Evolutionary conservation across 192 early-diverging fungal species (phyloP).

Genomic region (Coemansia sp.): DNA sequence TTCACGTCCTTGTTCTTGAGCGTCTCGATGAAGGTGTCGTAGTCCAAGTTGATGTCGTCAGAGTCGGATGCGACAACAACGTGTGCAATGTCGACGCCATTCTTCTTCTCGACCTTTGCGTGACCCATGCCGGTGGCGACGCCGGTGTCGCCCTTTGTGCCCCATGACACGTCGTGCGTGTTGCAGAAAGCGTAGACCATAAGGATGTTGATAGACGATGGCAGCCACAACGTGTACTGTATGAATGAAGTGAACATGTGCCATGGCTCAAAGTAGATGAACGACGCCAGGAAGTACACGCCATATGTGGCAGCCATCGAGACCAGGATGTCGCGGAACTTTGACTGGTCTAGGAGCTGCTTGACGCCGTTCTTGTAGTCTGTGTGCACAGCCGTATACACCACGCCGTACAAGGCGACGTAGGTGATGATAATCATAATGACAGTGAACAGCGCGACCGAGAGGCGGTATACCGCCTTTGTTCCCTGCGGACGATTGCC

Average conservation of each 20-base stretch:
- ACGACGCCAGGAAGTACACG: conserved; percentile 75
- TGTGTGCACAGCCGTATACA: conserved; percentile 50
- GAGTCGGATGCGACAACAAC: conserved; percentile 73
- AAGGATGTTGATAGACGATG: conserved; percentile 88
- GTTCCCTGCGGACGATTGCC: conserved; percentile 96
- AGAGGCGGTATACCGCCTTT: conserved; percentile 69
- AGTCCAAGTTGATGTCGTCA: conserved; percentile 78
- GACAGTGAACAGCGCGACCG: conserved; percentile 80
- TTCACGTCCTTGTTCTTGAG: conserved; percentile 57
- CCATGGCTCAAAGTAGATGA: conserved; percentile 84
- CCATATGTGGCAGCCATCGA: conserved; percentile 81
- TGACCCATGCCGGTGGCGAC: conserved; percentile 69
- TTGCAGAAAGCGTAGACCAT: conserved; percentile 94
- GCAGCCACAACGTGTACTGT: conserved; percentile 86
- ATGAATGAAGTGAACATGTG: conserved; percentile 87
- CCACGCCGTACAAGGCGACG: conserved; percentile 65
- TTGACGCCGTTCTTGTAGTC: conserved; percentile 46
- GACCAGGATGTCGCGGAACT: conserved; percentile 78
- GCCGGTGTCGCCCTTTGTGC: conserved; percentile 87
- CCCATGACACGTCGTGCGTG: conserved; percentile 95
- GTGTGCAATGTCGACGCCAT: conserved; percentile 68
- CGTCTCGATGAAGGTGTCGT: conserved; percentile 72
- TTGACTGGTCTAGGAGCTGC: conserved; percentile 47
- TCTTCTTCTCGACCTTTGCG: conserved; percentile 71
- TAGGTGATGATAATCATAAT: conserved; percentile 86